Evolutionary conservation across 176 grass and related monocot species (phyloP), one percentile per base, ranked within the genome.

Genomic region (Stipa capillata): DNA sequence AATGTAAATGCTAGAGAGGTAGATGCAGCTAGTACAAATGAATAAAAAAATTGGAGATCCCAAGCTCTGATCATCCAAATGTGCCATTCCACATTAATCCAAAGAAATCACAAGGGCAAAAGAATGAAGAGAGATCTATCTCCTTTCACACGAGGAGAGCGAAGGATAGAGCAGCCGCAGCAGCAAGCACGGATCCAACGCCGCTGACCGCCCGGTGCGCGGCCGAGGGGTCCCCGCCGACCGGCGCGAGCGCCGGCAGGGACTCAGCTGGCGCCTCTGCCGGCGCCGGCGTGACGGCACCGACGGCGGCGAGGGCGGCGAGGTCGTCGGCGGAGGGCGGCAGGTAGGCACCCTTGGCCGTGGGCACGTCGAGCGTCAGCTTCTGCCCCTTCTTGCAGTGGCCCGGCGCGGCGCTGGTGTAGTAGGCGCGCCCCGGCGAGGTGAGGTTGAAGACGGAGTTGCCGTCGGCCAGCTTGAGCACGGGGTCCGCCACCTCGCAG

Each of bases 371-470:
- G 71, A 97, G 62, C 45, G 72, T 62, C 23, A 97, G 82, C 82
- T 89, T 97, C 89, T 97, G 94, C 6, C 82, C 84, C 85, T 84
- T 97, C 20, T 70, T 79, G 84, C 94, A 97, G 62, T 85, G 94
- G 0, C 85, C 89, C 5, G 80, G 60, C 35, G 70, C 42, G 61
- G 79, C 83, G 66, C 94, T 97, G 72, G 51, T 90, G 85, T 87
- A 94, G 87, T 88, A 97, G 65, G 69, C 52, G 9, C 83, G 76
- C 0, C 91, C 94, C 0, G 94, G 83, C n/a, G 64, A 3, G 43
- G 87, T 94, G 64, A 97, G 85, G 73, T 97, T 97, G 83, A 94
- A 97, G 43, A 88, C 4, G 62, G 91, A 94, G 87, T 97, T 97
- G 35, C 91, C 94, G 63, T 97, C 91, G 54, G 65, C 82, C 17